Percentiles rank a stretch among this genome's conserved stretches.
Evolutionary conservation across 257 asterid genomes (phyloP).

Genomic region (Jasminum sambac): DNA sequence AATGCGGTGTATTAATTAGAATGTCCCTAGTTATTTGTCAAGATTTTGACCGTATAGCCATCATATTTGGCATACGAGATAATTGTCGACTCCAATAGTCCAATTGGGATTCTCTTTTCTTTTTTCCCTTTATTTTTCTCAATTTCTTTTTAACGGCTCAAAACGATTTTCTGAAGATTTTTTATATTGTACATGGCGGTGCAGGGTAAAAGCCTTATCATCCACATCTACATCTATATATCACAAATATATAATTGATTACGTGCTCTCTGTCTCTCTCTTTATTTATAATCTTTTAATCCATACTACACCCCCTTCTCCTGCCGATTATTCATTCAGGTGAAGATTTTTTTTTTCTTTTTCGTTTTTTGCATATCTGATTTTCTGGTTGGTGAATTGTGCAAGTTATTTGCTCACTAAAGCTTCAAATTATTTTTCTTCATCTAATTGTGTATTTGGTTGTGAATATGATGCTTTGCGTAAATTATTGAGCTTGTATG

Average conservation of each 20-base stretch:
- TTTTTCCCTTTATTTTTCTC: too few relatives aligned
- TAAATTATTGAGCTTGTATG: background rate
- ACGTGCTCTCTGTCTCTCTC: background rate
- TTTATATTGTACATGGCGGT: conserved; percentile 2
- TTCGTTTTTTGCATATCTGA: background rate
- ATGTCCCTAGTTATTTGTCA: too few relatives aligned
- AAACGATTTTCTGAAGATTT: background rate
- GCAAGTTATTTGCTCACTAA: background rate
- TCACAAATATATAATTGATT: too few relatives aligned
- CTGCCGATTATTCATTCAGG: background rate
- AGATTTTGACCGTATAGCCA: too few relatives aligned
- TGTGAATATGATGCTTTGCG: background rate
- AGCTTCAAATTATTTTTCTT: background rate
- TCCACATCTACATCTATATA: background rate
- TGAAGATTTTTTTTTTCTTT: background rate
- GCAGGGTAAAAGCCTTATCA: background rate
- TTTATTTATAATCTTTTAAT: background rate
- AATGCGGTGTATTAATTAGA: too few relatives aligned
- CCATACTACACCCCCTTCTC: background rate
- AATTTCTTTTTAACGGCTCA: background rate
- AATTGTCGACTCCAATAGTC: background rate
- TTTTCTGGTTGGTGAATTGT: background rate
- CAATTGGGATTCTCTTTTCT: background rate
- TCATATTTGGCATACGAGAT: too few relatives aligned
- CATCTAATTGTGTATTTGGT: background rate